phyloP scores from a whole-genome alignment of 1,284 basidiomycete genomes.

The Puccinia sorghi region DNA sequence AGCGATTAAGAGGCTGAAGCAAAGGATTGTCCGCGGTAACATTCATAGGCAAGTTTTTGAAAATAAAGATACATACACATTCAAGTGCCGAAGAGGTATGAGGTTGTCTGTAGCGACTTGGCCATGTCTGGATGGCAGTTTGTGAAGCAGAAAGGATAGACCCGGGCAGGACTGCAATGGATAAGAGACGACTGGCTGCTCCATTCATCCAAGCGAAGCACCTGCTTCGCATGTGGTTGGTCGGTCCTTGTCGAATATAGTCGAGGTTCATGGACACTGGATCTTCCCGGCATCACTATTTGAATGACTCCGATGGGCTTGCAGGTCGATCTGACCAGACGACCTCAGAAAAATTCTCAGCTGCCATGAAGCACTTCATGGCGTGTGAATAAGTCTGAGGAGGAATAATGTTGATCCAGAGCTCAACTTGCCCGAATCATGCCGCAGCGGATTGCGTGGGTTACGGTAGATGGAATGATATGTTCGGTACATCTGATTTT shows the following conservation, averaged over 20 bases:
- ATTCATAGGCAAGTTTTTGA: not conserved
- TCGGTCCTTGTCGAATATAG: not conserved
- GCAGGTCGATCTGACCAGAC: not conserved
- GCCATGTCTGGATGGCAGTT: not conserved
- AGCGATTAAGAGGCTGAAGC: constrained; percentile 8
- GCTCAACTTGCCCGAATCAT: not conserved
- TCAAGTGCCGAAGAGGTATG: not conserved
- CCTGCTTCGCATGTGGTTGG: not conserved
- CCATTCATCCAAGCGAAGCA: not conserved
- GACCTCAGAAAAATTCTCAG: not conserved
- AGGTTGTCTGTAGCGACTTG: not conserved
- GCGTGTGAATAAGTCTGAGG: constrained; percentile 8
- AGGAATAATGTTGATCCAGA: not conserved
- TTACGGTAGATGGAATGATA: constrained; percentile 2
- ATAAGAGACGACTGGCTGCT: not conserved
- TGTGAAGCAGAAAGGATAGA: not conserved
- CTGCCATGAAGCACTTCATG: not conserved
- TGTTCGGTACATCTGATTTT: constrained; percentile 5
- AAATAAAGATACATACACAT: not conserved
- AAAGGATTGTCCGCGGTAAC: not conserved
- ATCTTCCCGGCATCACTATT: not conserved
- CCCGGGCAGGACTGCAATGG: not conserved
- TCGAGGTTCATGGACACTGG: not conserved
- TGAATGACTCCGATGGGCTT: not conserved
- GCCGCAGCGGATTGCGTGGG: not conserved